A percentile compares a stretch with the other conserved stretches of the same genome.
phyloP scores from a whole-genome alignment of 108 stramenopile species.

The Epithemia pelagica region DNA sequence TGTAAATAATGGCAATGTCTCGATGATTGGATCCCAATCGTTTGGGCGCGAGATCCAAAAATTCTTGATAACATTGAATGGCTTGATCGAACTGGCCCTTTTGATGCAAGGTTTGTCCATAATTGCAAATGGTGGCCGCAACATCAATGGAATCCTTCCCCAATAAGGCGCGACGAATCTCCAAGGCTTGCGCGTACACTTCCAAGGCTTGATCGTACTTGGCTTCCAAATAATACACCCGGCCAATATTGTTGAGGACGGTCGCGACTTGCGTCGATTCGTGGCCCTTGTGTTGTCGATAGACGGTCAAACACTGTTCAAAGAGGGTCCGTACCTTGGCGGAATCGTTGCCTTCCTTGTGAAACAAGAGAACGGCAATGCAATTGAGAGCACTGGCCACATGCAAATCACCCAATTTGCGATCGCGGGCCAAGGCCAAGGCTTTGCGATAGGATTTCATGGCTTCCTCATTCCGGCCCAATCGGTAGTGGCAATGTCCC shows the following conservation, averaged over 20 bases:
- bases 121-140: slow-evolving; percentile 65
- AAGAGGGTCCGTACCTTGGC: slow-evolving; percentile 30
- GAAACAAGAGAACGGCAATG: slow-evolving; percentile 37
- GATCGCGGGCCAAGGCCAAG: background rate
- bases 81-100: slow-evolving; percentile 35
- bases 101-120: slow-evolving; percentile 60
- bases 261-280: slow-evolving; percentile 31
- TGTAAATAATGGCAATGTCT: slow-evolving; percentile 49
- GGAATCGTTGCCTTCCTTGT: slow-evolving; percentile 19
- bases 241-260: slow-evolving; percentile 63
- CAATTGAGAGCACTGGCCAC: slow-evolving; percentile 27
- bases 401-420: slow-evolving; percentile 5
- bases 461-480: slow-evolving; percentile 37
- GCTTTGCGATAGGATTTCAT: slow-evolving; percentile 24
- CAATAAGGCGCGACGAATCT: slow-evolving; percentile 33
- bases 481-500: slow-evolving; percentile 42
- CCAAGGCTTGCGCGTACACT: slow-evolving; percentile 39
- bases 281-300: slow-evolving; percentile 16
- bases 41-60: slow-evolving; percentile 33
- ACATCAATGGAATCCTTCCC: slow-evolving; percentile 42
- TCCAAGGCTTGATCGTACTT: slow-evolving; percentile 43
- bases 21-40: slow-evolving; percentile 32
- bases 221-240: slow-evolving; percentile 41
- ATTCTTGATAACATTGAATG: slow-evolving; percentile 40
- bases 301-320: slow-evolving; percentile 28